phyloP scores from a whole-genome alignment of 441 rosid genomes.

The Bocquillonia castaneifolia region DNA sequence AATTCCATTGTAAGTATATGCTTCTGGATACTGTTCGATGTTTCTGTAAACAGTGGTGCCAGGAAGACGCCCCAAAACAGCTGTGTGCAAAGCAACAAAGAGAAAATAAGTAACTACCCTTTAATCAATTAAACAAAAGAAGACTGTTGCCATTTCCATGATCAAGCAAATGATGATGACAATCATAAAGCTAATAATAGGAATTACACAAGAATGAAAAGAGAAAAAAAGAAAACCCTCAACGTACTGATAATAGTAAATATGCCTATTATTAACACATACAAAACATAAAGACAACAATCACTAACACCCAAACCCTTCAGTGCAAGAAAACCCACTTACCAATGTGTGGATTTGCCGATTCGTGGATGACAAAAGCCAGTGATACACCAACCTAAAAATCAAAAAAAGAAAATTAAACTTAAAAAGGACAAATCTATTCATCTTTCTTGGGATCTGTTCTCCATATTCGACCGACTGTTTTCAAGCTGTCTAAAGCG shows the following conservation, averaged over 20 bases:
- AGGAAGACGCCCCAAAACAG: slow-evolving; percentile 97
- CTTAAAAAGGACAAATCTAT: slow-evolving; percentile 13
- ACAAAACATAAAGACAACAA: too few species aligned
- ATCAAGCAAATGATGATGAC: not conserved
- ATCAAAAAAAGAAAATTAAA: slow-evolving; percentile 26
- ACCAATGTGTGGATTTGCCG: slow-evolving; percentile 98
- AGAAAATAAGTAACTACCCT: not conserved
- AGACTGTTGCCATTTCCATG: not conserved
- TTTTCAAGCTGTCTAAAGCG: not conserved
- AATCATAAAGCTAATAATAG: not conserved
- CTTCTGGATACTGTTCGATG: slow-evolving; percentile 84
- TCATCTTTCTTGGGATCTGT: not conserved
- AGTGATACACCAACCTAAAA: slow-evolving; percentile 85
- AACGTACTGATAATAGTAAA: not conserved
- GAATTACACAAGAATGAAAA: not conserved
- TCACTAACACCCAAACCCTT: too few species aligned
- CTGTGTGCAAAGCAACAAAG: slow-evolving; percentile 32
- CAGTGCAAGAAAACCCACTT: slow-evolving; percentile 26
- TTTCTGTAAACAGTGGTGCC: slow-evolving; percentile 97
- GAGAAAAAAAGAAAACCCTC: not conserved
- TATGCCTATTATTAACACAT: not conserved
- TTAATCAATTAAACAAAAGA: not conserved
- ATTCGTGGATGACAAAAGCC: slow-evolving; percentile 94
- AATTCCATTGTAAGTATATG: slow-evolving; percentile 87
- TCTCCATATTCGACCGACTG: not conserved